phyloP scores from a whole-genome alignment of 2,329 filamentous ascomycete genomes.

The Ilyonectria sp. region DNA sequence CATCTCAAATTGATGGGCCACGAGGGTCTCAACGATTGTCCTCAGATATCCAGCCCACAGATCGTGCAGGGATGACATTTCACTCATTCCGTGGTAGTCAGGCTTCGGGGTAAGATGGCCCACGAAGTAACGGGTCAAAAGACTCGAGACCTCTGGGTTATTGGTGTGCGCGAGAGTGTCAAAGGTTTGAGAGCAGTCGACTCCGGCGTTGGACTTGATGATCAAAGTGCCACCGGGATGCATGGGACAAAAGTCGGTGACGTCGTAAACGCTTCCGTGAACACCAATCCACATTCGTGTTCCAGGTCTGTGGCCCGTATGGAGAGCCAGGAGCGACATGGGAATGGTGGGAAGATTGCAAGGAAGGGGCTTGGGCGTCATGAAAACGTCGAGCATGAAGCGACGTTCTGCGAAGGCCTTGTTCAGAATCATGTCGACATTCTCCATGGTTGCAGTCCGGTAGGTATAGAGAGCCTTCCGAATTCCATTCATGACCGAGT shows the following conservation, averaged over 20 bases:
- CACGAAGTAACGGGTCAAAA: conserved; percentile 69
- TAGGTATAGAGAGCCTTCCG: conserved; percentile 70
- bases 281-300: conserved; percentile 67
- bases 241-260: conserved; percentile 68
- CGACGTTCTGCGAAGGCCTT: conserved; percentile 69
- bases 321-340: conserved; percentile 63
- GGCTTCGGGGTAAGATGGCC: conserved; percentile 67
- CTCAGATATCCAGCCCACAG: conserved; percentile 66
- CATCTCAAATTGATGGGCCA: conserved; percentile 68
- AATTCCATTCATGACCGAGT: conserved; percentile 70
- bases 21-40: conserved; percentile 65
- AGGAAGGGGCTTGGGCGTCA: conserved; percentile 67
- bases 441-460: conserved; percentile 66
- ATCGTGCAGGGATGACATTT: conserved; percentile 63
- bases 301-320: conserved; percentile 65
- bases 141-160: conserved; percentile 67
- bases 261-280: conserved; percentile 67
- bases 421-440: conserved; percentile 65
- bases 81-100: conserved; percentile 59
- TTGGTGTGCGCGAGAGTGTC: conserved; percentile 69
- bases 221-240: conserved; percentile 69
- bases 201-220: conserved; percentile 68
- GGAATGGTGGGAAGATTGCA: conserved; percentile 66
- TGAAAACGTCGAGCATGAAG: conserved; percentile 72
- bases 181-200: conserved; percentile 67